A percentile compares a stretch with the other conserved stretches of the same genome.
These are phyloP conservation scores for Thermomyces lanuginosus DNA, from an alignment of 2,329 filamentous ascomycete species.

Conservation along the genomic window DNA sequence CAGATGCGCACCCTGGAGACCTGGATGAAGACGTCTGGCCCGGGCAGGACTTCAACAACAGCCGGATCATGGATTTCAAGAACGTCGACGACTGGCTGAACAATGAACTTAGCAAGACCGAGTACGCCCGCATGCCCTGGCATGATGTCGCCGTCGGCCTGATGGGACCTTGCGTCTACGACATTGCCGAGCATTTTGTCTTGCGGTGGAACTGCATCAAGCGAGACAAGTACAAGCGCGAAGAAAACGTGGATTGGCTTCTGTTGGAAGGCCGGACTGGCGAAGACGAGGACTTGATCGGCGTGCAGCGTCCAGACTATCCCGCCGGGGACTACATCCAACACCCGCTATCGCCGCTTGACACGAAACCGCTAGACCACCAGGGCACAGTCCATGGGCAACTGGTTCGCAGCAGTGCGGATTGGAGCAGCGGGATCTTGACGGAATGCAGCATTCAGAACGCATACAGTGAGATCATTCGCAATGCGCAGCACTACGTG, in stretches of 20 bases:
- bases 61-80: conserved; percentile 88
- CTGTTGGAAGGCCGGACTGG: conserved; percentile 51
- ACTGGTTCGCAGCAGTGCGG: conserved; percentile 71
- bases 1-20: conserved; percentile 75
- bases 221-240: conserved; percentile 92
- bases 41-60: conserved; percentile 97
- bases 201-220: conserved; percentile 95
- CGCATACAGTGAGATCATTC: conserved; percentile 71
- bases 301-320: conserved; percentile 74
- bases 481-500: conserved; percentile 75
- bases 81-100: conserved; percentile 81
- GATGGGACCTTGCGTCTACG: conserved; percentile 77
- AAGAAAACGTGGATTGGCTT: conserved; percentile 52
- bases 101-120: conserved; percentile 80
- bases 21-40: conserved; percentile 76
- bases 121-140: conserved; percentile 90
- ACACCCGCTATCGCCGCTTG: conserved; percentile 58
- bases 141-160: conserved; percentile 47
- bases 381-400: conserved; percentile 68
- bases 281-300: conserved; percentile 18
- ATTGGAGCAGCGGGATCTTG: conserved; percentile 87
- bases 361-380: conserved; percentile 35
- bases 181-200: conserved; percentile 91
- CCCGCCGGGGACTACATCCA: conserved; percentile 75
- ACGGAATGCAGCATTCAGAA: conserved; percentile 72